A percentile compares a stretch with the other conserved stretches of the same genome.
Evolutionary conservation across 768 basidiomycete genomes (phyloP).

Genomic region (Mycena haematopus): DNA sequence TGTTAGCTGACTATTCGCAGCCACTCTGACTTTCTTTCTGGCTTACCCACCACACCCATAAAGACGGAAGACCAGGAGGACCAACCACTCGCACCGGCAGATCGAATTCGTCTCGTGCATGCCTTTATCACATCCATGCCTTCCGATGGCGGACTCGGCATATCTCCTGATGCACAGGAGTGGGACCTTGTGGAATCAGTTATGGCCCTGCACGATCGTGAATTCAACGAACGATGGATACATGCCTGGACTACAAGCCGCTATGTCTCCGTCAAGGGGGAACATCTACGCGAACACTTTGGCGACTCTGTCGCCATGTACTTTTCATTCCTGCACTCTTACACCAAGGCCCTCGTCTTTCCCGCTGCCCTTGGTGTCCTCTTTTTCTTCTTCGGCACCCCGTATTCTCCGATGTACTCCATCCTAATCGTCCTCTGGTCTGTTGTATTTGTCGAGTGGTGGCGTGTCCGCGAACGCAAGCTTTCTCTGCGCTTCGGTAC

Average conservation of each 20-base stretch:
- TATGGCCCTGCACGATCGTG: conserved; percentile 83
- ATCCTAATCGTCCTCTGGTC: conserved; percentile 83
- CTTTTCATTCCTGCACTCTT: conserved; percentile 86
- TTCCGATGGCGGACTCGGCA: conserved; percentile 84
- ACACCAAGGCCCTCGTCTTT: conserved; percentile 80
- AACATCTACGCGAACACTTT: conserved; percentile 79
- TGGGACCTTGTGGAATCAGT: conserved; percentile 87
- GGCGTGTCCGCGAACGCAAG: conserved; percentile 86
- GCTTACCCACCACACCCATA: conserved; percentile 64
- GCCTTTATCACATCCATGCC: conserved; percentile 71
- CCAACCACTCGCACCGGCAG: conserved; percentile 65
- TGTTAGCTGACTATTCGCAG: conserved; percentile 41
- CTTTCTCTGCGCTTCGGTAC: conserved; percentile 87
- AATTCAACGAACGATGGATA: conserved; percentile 83
- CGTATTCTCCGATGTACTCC: conserved; percentile 83
- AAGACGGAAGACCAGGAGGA: conserved; percentile 52
- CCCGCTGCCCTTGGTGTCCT: conserved; percentile 74
- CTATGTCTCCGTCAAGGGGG: conserved; percentile 68
- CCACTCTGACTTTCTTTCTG: conserved; percentile 78
- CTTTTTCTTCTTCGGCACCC: conserved; percentile 72
- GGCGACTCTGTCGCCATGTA: conserved; percentile 87
- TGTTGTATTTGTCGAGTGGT: conserved; percentile 87
- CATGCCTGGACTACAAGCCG: conserved; percentile 73
- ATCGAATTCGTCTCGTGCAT: conserved; percentile 83
- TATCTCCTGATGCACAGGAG: conserved; percentile 70